Evolutionary conservation across 257 asterid species (phyloP).

Genomic region (Salvia splendens): DNA sequence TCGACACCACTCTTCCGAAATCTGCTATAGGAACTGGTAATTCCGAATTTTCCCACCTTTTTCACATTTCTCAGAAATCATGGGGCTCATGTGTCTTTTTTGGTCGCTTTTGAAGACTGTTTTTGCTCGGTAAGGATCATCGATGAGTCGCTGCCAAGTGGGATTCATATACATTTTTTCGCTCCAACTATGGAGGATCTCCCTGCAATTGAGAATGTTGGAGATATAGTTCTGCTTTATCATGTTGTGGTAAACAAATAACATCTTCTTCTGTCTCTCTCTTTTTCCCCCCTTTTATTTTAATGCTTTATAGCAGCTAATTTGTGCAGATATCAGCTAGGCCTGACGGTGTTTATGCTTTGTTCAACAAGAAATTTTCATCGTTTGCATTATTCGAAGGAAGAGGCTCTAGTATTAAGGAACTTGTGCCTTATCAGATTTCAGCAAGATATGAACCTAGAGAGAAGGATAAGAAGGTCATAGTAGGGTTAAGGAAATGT

Average conservation of each 20-base stretch:
- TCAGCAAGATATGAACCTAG: conserved; percentile 55
- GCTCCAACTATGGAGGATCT: conserved; percentile 61
- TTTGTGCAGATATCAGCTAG: conserved; percentile 53
- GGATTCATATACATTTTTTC: conserved; percentile 52
- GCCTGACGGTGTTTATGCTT: conserved; percentile 54
- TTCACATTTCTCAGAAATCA: not conserved
- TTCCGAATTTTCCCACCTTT: not conserved
- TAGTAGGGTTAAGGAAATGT: too few relatives aligned
- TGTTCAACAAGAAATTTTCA: conserved; percentile 66
- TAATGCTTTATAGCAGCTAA: too few relatives aligned
- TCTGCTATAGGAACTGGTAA: conserved; percentile 68
- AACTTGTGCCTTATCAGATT: conserved; percentile 57
- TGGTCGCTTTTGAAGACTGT: conserved; percentile 47
- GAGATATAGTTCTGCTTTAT: conserved; percentile 63
- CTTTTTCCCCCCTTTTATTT: not conserved
- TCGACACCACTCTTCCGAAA: conserved; percentile 54
- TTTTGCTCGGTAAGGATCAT: conserved; percentile 53
- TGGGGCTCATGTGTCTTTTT: conserved; percentile 1
- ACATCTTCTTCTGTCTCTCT: not conserved
- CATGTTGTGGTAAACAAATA: conserved; percentile 56
- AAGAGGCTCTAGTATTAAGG: conserved; percentile 36
- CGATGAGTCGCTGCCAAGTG: conserved; percentile 60
- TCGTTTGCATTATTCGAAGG: conserved; percentile 74
- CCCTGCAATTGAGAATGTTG: conserved; percentile 57
- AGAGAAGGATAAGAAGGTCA: not conserved